Evolutionary conservation across 208 protist genomes (phyloP), one percentile per base, ranked within the genome.

Genomic region (Acanthamoeba rhysodes): DNA sequence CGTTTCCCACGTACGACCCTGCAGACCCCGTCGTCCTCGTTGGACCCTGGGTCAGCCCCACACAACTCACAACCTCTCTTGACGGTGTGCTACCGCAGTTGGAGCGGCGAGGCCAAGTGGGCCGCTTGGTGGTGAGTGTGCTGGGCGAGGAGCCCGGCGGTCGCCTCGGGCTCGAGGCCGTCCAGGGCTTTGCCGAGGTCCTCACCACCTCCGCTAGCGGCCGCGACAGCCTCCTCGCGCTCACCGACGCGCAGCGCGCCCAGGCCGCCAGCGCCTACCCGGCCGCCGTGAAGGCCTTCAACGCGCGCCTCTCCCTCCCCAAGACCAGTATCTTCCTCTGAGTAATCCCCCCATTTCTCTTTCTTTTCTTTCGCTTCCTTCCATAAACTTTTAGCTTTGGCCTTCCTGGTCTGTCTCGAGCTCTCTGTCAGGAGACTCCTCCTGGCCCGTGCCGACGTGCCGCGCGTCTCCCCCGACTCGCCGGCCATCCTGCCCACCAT

Each of bases 311-410:
- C 16, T 76, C 68, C 29, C 68, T 76, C n/a, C 68, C 34, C 68
- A 76, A 76, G 68, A 76, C 68, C 68, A 76, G 68, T 29, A 76
- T 76, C 34, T 76, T 76, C 68, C 68, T 76, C 29, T 76, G 20
- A 41, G 5, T 18, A n/a, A n/a, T n/a, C n/a, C n/a, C 3, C 68
- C 22, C 10, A 8, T 16, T 64, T 24, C 22, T 64, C 20, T 64
- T 64, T 64, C 1, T 64, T 16, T 64, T 48, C 45, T 48, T 48
- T 48, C 5, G 45, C 45, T 48, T 48, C 45, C 45, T 48, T 48
- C 37, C 37, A 41, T 41, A 41, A 41, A 41, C 37, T 41, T 41
- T n/a, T n/a, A n/a, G n/a, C n/a, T n/a, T n/a, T n/a, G n/a, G 45
- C 45, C 45, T 50, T 50, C 45, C 12, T 50, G 45, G 45, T 50